Evolutionary conservation across 768 basidiomycete genomes (phyloP).

Genomic region (Tephrocybe sp.): DNA sequence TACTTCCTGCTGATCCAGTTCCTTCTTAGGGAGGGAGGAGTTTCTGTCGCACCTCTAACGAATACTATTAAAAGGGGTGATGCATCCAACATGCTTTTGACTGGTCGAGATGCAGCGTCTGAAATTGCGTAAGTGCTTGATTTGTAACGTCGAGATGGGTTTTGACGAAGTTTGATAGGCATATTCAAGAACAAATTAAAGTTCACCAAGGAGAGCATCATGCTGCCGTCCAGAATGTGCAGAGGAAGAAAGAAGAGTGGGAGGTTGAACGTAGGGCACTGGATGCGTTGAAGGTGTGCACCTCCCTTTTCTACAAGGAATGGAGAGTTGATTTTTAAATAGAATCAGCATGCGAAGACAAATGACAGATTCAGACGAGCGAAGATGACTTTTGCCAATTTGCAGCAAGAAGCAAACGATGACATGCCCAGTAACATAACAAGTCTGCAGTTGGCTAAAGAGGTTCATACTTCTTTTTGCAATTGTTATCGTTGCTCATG

Average conservation of each 20-base stretch:
- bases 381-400: constrained; percentile 27
- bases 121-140: constrained; percentile 44
- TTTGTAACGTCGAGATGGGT: not conserved
- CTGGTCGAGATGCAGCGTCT: constrained; percentile 47
- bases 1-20: not conserved
- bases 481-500: not conserved
- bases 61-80: constrained; percentile 21
- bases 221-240: constrained; percentile 24
- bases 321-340: not conserved
- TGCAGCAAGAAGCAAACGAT: constrained; percentile 66
- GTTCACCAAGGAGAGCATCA: constrained; percentile 38
- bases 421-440: constrained; percentile 67
- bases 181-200: constrained; percentile 40
- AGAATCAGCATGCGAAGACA: constrained; percentile 27
- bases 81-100: constrained; percentile 51
- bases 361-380: constrained; percentile 19
- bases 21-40: constrained; percentile 63
- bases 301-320: too few relatives aligned
- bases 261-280: constrained; percentile 26
- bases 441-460: constrained; percentile 52
- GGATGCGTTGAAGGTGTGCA: constrained; percentile 32
- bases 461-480: constrained; percentile 32
- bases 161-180: constrained; percentile 32
- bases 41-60: constrained; percentile 44
- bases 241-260: constrained; percentile 28